A percentile compares a stretch with the other conserved stretches of the same genome.
phyloP scores from a whole-genome alignment of 768 basidiomycete species.

The Suillus cothurnatus region DNA sequence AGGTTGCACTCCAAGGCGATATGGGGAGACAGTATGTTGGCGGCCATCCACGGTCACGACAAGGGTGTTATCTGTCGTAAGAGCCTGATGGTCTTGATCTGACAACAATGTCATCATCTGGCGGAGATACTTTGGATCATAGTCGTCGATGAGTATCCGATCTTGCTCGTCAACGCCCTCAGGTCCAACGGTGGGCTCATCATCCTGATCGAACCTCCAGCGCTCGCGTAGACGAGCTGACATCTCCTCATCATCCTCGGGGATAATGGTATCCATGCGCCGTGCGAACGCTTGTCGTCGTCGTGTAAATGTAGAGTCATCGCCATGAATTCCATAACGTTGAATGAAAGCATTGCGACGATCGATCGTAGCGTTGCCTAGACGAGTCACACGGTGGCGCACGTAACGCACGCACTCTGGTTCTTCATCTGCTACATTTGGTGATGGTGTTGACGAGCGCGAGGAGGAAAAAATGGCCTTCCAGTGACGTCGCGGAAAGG shows the following conservation, averaged over 20 bases:
- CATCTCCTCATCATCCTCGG: constrained; percentile 41
- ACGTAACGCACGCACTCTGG: constrained; percentile 37
- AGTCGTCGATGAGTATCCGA: constrained; percentile 72
- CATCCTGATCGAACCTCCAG: constrained; percentile 74
- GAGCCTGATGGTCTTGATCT: constrained; percentile 53
- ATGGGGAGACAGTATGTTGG: constrained; percentile 51
- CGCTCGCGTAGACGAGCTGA: constrained; percentile 51
- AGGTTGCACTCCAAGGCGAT: constrained; percentile 35
- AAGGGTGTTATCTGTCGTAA: constrained; percentile 55
- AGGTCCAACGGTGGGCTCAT: constrained; percentile 54
- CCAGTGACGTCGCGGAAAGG: constrained; percentile 68
- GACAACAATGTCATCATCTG: constrained; percentile 57
- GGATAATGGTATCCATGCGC: constrained; percentile 30
- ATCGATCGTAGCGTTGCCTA: constrained; percentile 78
- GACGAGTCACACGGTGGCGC: constrained; percentile 80
- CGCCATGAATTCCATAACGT: constrained; percentile 24
- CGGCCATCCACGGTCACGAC: constrained; percentile 49
- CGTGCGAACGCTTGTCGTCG: constrained; percentile 18
- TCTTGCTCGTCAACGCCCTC: constrained; percentile 70
- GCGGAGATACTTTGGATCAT: constrained; percentile 57
- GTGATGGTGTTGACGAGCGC: constrained; percentile 30
- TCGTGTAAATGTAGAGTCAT: constrained; percentile 5
- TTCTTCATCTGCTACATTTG: constrained; percentile 18
- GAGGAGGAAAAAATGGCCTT: constrained; percentile 53
- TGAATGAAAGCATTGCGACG: constrained; percentile 48